Base-by-base conservation (phyloP, 2,329 filamentous ascomycete genomes). In the Periconia sp. region DNA sequence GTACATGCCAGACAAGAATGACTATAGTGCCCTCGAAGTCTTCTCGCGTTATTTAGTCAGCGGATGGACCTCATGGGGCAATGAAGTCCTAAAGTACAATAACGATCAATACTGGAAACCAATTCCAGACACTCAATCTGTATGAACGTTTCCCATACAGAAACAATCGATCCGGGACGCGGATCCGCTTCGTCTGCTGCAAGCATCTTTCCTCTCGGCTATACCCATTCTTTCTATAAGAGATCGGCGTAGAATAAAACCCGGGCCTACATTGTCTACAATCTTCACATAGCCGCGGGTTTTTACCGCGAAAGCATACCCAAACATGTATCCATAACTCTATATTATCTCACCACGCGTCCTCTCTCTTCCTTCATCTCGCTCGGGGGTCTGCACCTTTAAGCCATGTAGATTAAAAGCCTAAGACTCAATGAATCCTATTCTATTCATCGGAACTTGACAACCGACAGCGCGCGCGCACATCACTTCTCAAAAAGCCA, bases 51-150 rank as follows among this genome's bases (percentile, higher is more conserved):
- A 88, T 66, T 74, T 91, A 43, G 90, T 89, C 1, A 81, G 84
- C 8, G 88, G 88, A 0, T 93, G 90, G 90, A 89, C 86, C 82
- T 82, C 83, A 27, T 92, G 88, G 89, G 90, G 90, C 2, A 81
- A 92, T 61, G 86, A 93, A 63, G 86, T 84, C 9, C 71, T 91
- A 53, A 83, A 83, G 56, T 92, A 89, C 62, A 90, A 92, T 65
- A 79, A 81, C 54, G 70, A 79, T 7, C 75, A 76, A 7, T 82
- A 77, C 63, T 85, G 83, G 83, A 19, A 35, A 35, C 43, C 31
- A 30, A 1, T 33, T 31, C n/a, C 27, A 44, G 45, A 45, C 19
- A n/a, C 14, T 42, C 46, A 31, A 3, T 19, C 18, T 33, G 45
- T 18, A n/a, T 46, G 51, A 49, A 46, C 10, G 15, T n/a, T 27